Base-by-base conservation (phyloP, 2,329 filamentous ascomycete species). In the Fusarium sublunatum region DNA sequence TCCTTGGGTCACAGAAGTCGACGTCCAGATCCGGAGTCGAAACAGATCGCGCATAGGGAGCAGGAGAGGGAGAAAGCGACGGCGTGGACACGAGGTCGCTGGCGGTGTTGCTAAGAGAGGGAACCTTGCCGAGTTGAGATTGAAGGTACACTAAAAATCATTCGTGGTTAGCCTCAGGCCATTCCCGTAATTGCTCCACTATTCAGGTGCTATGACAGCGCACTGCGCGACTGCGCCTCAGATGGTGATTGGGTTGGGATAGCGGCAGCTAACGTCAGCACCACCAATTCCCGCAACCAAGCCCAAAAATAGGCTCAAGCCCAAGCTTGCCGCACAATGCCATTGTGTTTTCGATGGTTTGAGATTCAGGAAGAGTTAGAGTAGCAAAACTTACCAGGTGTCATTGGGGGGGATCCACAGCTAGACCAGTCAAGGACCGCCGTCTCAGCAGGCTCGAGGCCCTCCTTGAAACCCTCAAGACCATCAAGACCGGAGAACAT, bases 1-100 rank as follows among this genome's bases (percentile, higher is more conserved):
- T 92, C 73, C 93, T 89, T 31, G 94, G 93, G 74, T 97, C 93
- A 78, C 94, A 97, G 76, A 95, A 96, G 78, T 92, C 89, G 68
- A 92, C 84, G 75, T 92, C 89, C 67, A 85, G 82, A 72, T 92
- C 90, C 2, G 65, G 69, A 7, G 88, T 87, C 41, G 84, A 80
- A 74, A 89, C 81, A 53, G 91, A 87, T 70, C 85, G 82, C 68
- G 91, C 88, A 65, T 91, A 88, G 28, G 92, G 91, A 43, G 91
- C 91, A 15, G 93, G 92, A 29, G 92, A 96, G 19, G 93, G 92
- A 26, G 92, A 96, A 64, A 95, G 86, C 57, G 92, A 95, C 67
- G 92, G 91, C 53, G 88, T 85, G 68, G 91, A 91, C 68, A 92
- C 82, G 69, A 92, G 84, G 76, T 93, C 91, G 75, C 86, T 88